Evolutionary conservation across 257 asterid genomes (phyloP).

Genomic region (Linaria vulgaris): DNA sequence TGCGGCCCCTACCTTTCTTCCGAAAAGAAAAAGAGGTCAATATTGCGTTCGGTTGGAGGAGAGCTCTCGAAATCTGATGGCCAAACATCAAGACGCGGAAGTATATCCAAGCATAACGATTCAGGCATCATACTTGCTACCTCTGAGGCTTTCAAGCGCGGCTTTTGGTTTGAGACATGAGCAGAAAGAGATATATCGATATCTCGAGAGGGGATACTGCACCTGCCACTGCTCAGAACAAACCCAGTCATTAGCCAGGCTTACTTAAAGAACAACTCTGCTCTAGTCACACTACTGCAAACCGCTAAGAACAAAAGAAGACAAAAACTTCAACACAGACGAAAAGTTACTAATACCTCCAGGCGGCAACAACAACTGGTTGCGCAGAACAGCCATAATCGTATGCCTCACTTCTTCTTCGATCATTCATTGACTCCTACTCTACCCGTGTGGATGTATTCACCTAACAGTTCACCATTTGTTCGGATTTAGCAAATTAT

Average conservation of each 20-base stretch:
- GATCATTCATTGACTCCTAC: no score
- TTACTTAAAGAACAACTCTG: not conserved
- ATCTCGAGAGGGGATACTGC: conserved; percentile 33
- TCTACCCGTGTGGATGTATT: no score
- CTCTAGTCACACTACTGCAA: not conserved
- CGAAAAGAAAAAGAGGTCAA: conserved; percentile 40
- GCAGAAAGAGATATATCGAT: conserved; percentile 38
- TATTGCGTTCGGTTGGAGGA: conserved; percentile 38
- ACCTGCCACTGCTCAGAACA: conserved; percentile 43
- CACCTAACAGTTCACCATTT: no score
- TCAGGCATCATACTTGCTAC: conserved; percentile 37
- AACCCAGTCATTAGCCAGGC: conserved; percentile 16
- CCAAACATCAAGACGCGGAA: conserved; percentile 41
- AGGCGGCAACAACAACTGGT: conserved; percentile 32
- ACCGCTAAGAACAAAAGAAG: not conserved
- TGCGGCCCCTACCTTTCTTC: conserved; percentile 35
- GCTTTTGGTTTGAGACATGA: conserved; percentile 36
- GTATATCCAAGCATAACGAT: conserved; percentile 36
- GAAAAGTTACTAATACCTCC: conserved; percentile 39
- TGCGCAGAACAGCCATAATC: conserved; percentile 24
- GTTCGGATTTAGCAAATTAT: no score
- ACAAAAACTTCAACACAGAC: not conserved
- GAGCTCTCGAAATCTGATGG: conserved; percentile 36
- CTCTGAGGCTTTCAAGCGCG: conserved; percentile 34
- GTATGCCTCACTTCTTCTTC: conserved; percentile 14